Conservation (phyloP, 192 early-diverging fungal genomes). For the Irineochytrium annulatum region DNA sequence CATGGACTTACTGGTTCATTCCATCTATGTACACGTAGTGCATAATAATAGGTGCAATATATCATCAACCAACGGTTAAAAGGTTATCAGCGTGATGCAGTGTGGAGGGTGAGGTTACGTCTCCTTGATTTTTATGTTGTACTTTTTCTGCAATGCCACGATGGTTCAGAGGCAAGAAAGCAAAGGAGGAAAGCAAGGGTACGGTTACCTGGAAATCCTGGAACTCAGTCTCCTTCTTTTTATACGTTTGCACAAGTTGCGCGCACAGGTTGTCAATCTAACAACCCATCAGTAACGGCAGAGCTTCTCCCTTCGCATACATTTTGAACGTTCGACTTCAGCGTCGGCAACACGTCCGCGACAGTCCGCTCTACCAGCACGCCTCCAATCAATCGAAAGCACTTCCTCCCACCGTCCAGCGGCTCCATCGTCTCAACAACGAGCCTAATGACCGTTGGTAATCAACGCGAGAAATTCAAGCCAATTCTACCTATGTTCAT, state of each 20-base stretch:
- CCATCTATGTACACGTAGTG: too few relatives aligned
- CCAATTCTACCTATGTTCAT: slow-evolving; percentile 84
- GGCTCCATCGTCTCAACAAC: slow-evolving; percentile 92
- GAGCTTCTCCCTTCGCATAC: slow-evolving; percentile 38
- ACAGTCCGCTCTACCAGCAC: slow-evolving; percentile 92
- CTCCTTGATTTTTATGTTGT: slow-evolving; percentile 71
- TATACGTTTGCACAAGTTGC: slow-evolving; percentile 73
- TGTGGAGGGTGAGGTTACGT: not conserved
- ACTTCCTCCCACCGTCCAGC: slow-evolving; percentile 77
- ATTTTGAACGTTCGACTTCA: slow-evolving; percentile 81
- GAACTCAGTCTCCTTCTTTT: slow-evolving; percentile 87
- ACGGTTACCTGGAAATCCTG: slow-evolving; percentile 51
- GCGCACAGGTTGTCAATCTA: slow-evolving; percentile 75
- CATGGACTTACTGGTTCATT: too few relatives aligned
- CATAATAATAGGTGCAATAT: too few relatives aligned
- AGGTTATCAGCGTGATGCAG: too few relatives aligned
- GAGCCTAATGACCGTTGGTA: slow-evolving; percentile 40
- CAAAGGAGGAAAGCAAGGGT: not conserved
- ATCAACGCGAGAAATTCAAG: not conserved
- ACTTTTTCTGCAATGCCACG: slow-evolving; percentile 64
- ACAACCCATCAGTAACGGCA: not conserved
- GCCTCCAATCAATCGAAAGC: slow-evolving; percentile 89
- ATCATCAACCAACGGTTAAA: too few relatives aligned
- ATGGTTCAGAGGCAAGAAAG: not conserved
- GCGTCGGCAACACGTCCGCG: slow-evolving; percentile 82